These are phyloP conservation scores for Termitomyces titanicus DNA, from an alignment of 768 basidiomycete genomes.

Conservation along the genomic window DNA sequence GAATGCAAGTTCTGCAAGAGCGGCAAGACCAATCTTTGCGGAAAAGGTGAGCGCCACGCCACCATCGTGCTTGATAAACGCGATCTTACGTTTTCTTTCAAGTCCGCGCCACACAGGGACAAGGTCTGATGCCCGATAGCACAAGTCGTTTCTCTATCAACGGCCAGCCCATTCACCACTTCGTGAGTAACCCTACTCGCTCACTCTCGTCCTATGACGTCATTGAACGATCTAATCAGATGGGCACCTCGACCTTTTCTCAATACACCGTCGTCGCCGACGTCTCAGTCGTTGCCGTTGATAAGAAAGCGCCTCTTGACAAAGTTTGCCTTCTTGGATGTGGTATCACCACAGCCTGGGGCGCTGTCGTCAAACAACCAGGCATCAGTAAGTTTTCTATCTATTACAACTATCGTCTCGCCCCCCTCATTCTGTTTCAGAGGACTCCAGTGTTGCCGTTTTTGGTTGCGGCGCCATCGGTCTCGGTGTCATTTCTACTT, in stretches of 20 bases:
- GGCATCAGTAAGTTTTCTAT: constrained; percentile 62
- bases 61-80: neutral
- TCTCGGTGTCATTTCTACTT: constrained; percentile 85
- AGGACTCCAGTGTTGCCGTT: constrained; percentile 85
- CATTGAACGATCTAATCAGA: constrained; percentile 43
- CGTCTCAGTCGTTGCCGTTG: constrained; percentile 91
- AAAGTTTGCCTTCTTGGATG: constrained; percentile 97
- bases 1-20: constrained; percentile 99
- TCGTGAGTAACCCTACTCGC: constrained; percentile 52
- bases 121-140: constrained; percentile 92
- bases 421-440: constrained; percentile 30
- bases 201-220: neutral
- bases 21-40: constrained; percentile 98
- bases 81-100: constrained; percentile 1
- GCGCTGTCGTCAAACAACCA: constrained; percentile 88
- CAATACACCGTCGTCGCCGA: constrained; percentile 99
- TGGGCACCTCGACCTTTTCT: constrained; percentile 99
- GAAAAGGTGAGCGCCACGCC: constrained; percentile 56
- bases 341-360: constrained; percentile 99
- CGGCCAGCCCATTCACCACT: constrained; percentile 86
- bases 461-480: constrained; percentile 98
- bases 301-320: constrained; percentile 81
- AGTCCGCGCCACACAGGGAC: constrained; percentile 93
- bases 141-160: constrained; percentile 86
- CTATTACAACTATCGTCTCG: neutral